Conservation (phyloP, 345 rosid species). For the Populus deltoides region DNA sequence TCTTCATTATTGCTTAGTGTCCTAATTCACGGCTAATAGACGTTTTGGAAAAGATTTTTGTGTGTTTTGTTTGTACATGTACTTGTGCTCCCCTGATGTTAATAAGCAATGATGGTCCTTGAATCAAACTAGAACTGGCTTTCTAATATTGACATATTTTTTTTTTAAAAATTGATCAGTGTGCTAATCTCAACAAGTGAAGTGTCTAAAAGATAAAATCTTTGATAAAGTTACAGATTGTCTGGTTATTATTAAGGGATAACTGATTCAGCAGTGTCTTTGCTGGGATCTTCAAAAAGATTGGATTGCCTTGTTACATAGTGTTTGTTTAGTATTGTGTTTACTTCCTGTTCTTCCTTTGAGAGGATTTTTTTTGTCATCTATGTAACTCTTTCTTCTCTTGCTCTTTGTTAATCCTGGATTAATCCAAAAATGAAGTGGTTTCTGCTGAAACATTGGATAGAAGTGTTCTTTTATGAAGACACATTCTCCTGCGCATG, state of each 20-base stretch:
- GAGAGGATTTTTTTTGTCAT: too few species aligned
- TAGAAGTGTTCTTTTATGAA: background rate
- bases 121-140: background rate
- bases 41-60: background rate
- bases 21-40: background rate
- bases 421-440: background rate
- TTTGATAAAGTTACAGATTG: background rate
- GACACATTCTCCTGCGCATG: background rate
- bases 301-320: too few species aligned
- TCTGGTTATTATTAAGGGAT: background rate
- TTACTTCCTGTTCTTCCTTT: too few species aligned
- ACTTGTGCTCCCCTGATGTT: background rate
- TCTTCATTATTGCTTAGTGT: background rate
- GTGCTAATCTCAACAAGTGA: background rate
- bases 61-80: background rate
- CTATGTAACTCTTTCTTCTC: too few species aligned
- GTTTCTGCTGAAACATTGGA: background rate
- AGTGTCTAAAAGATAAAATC: background rate
- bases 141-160: background rate
- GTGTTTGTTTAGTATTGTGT: too few species aligned
- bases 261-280: background rate
- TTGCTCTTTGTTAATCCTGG: too few species aligned
- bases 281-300: background rate
- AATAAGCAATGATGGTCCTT: background rate
- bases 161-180: background rate